Base-by-base conservation (phyloP, 371 early-diverging fungal genomes). In the Syncephalastrum sp. region DNA sequence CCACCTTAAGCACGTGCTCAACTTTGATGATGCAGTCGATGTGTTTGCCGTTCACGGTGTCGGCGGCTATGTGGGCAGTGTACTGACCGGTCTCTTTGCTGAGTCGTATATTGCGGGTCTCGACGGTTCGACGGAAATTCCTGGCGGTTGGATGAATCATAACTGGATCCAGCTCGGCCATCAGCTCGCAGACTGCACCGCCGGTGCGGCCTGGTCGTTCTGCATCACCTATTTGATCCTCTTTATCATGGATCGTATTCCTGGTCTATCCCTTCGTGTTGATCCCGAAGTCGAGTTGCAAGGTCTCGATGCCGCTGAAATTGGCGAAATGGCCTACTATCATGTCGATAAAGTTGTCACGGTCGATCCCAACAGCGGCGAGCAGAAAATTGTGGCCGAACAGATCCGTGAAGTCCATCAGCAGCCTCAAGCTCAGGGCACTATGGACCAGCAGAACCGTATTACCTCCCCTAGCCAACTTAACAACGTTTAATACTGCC, bases 21-120 rank as follows among this genome's bases (percentile, higher is more conserved):
- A 91, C 51, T 94, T 85, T 69, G 96, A 97, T 67, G 97, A 96
- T 75, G 88, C 88, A 16, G 79, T 89, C 33, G 93, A 92, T 60
- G 92, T 90, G 17, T 93, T 93, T 78, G 91, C 88, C 21, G 87
- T 91, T 24, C 93, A 93, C 60, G 95, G 94, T 54, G 81, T 94
- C 19, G 95, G 95, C 53, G 97, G 65, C 38, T 65, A 93, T 48
- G 77, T 89, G 17, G 97, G 97, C 8, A 89, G 86, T 61, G 51
- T 95, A 21, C 68, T 94, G 42, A 95, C 96, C 0, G 97, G 95
- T 59, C 60, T 97, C 19, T 96, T 97, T 80, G 93, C 96, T 43
- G 88, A 91, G 63, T 58, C 59, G 15, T 74, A 78, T 55, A 77
- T 95, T 48, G 88, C 90, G n/a, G 72, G 63, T 13, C 74, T 94